A percentile compares a stretch with the other conserved stretches of the same genome.
phyloP scores from a whole-genome alignment of 2,329 filamentous ascomycete genomes.

The Clathrospora elynae region DNA sequence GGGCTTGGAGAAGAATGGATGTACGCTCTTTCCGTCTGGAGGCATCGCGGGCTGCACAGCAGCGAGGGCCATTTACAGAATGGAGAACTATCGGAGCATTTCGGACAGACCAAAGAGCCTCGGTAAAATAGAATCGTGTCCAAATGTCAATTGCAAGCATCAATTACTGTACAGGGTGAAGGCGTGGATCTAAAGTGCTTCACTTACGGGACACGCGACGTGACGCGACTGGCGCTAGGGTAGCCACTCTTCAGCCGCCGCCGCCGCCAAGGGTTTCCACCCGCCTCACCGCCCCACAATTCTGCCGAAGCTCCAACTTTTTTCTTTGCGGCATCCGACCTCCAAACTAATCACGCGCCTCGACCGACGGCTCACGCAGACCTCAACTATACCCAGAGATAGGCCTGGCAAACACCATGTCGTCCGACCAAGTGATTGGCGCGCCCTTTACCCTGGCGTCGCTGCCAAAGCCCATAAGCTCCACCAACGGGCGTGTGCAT shows the following conservation, averaged over 20 bases:
- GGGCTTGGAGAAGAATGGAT: conserved; percentile 49
- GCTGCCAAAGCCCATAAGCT: conserved; percentile 51
- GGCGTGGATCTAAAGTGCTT: conserved; percentile 10
- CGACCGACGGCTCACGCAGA: conserved; percentile 30
- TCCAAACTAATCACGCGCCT: conserved; percentile 20
- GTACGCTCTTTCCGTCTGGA: conserved; percentile 43
- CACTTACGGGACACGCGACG: conserved; percentile 13
- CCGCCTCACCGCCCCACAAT: conserved; percentile 19
- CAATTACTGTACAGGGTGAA: conserved; percentile 4
- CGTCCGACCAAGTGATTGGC: conserved; percentile 45
- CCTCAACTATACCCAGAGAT: conserved; percentile 15
- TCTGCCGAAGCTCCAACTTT: conserved; percentile 31
- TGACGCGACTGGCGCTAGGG: conserved; percentile 16
- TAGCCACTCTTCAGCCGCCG: conserved; percentile 9
- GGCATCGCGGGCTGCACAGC: conserved; percentile 47
- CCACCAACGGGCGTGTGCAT: conserved; percentile 48
- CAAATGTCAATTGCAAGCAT: conserved; percentile 9
- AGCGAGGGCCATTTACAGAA: conserved; percentile 44
- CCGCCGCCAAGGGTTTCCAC: conserved; percentile 20
- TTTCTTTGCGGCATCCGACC: conserved; percentile 26
- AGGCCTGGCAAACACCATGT: conserved; percentile 44
- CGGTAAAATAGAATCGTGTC: not conserved
- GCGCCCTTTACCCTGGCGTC: conserved; percentile 51
- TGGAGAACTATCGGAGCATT: conserved; percentile 24
- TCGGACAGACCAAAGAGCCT: not conserved